These are phyloP conservation scores for Barnettozyma salicaria DNA, from an alignment of 805 yeast genomes.

Conservation along the genomic window DNA sequence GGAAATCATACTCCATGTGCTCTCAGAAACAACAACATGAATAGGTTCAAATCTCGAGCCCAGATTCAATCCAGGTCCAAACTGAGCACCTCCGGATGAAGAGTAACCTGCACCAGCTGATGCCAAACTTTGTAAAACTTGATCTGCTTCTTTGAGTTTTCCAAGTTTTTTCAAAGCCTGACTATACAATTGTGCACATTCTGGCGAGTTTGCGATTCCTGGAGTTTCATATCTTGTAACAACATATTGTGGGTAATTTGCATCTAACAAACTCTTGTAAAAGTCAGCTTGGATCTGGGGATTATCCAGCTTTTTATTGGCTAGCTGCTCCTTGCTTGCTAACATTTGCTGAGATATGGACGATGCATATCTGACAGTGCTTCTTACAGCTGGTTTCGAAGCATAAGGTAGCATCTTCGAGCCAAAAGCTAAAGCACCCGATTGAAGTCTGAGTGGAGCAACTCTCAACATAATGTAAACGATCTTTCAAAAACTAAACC, in stretches of 20 bases:
- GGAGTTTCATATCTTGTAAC: slow-evolving; percentile 92
- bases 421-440: no score
- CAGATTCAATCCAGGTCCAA: slow-evolving; percentile 28
- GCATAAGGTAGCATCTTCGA: no score
- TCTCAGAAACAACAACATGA: slow-evolving; percentile 89
- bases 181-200: slow-evolving; percentile 71
- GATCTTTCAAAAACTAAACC: no score
- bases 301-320: slow-evolving; percentile 67
- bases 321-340: slow-evolving; percentile 73
- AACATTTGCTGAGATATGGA: slow-evolving; percentile 28
- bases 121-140: slow-evolving; percentile 44
- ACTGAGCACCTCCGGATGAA: slow-evolving; percentile 22
- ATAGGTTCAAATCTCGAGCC: slow-evolving; percentile 80
- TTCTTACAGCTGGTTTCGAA: no score
- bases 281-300: slow-evolving; percentile 77
- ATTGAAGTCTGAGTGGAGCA: no score
- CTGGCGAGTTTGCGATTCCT: slow-evolving; percentile 80
- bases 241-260: slow-evolving; percentile 93
- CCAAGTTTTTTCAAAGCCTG: slow-evolving; percentile 80
- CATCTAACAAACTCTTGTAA: slow-evolving; percentile 63
- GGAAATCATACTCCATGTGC: slow-evolving; percentile 68
- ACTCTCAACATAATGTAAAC: slow-evolving; percentile 2
- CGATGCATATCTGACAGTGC: slow-evolving; percentile 21
- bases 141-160: slow-evolving; percentile 69
- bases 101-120: slow-evolving; percentile 24